Percentiles rank a stretch among this genome's conserved stretches.
Conservation (phyloP, 208 protist species). For the Crithidia mellificae region DNA sequence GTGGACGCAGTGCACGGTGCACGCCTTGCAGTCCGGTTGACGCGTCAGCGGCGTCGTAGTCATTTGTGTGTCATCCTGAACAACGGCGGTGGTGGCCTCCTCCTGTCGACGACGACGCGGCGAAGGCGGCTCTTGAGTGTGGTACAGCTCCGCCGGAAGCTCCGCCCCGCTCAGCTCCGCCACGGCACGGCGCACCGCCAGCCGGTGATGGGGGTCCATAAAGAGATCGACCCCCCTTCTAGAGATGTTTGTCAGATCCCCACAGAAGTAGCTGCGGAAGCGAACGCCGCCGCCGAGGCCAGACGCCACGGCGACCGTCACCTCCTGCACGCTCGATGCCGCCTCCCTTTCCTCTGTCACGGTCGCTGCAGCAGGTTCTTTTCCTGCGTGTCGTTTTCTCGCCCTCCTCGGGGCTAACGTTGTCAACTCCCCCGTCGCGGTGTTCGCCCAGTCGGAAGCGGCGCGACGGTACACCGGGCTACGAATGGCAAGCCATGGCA, state of each 20-base stretch:
- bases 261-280: slow-evolving; percentile 21
- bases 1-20: slow-evolving; percentile 21
- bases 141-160: no score
- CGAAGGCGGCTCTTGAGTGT: no score
- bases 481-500: slow-evolving; percentile 14
- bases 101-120: no score
- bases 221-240: background rate
- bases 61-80: background rate
- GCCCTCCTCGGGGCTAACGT: no score
- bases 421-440: no score
- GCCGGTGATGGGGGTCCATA: slow-evolving; percentile 7
- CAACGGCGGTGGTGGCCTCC: no score
- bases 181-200: background rate
- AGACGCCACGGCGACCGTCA: slow-evolving; percentile 6
- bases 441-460: background rate
- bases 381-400: background rate
- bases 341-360: background rate
- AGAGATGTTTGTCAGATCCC: slow-evolving; percentile 5
- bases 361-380: background rate
- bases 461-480: background rate
- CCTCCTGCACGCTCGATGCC: no score
- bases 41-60: background rate
- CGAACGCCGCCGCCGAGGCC: background rate
- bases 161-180: no score
- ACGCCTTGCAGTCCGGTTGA: slow-evolving; percentile 4